A percentile compares a stretch with the other conserved stretches of the same genome.
phyloP scores from a whole-genome alignment of 495 filamentous ascomycete genomes.

The Articulospora tetracladia region DNA sequence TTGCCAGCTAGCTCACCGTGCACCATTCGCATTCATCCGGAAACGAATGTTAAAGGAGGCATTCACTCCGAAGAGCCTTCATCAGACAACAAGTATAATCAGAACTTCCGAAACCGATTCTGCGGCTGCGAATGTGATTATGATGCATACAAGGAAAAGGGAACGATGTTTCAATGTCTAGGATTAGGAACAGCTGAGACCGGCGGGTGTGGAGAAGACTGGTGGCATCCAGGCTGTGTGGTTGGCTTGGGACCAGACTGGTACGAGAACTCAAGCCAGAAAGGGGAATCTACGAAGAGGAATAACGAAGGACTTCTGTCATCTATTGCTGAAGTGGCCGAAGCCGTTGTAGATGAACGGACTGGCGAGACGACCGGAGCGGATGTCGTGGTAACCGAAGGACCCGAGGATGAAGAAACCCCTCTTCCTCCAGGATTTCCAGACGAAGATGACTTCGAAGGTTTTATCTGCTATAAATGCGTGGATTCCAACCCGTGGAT shows the following conservation, averaged over 20 bases:
- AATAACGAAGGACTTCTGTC: slow-evolving; percentile 20
- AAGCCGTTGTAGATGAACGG: slow-evolving; percentile 11
- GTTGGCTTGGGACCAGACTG: slow-evolving; percentile 68
- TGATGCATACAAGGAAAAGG: slow-evolving; percentile 78
- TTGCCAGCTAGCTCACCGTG: slow-evolving; percentile 68
- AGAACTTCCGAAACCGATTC: slow-evolving; percentile 91
- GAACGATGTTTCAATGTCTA: slow-evolving; percentile 99
- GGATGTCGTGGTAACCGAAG: slow-evolving; percentile 15
- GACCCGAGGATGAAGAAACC: slow-evolving; percentile 38
- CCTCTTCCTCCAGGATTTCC: slow-evolving; percentile 83
- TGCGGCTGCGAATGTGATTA: slow-evolving; percentile 89
- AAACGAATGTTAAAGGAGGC: slow-evolving; percentile 68
- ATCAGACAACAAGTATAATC: slow-evolving; percentile 80
- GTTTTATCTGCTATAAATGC: slow-evolving; percentile 93
- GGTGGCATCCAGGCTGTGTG: slow-evolving; percentile 96
- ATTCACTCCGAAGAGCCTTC: slow-evolving; percentile 71
- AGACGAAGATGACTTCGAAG: slow-evolving; percentile 79
- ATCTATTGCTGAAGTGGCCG: slow-evolving; percentile 23
- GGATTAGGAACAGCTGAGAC: slow-evolving; percentile 61
- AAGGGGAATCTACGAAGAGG: slow-evolving; percentile 25
- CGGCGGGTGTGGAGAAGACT: slow-evolving; percentile 95
- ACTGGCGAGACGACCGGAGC: neutral
- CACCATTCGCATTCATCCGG: slow-evolving; percentile 67
- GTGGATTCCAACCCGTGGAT: slow-evolving; percentile 88
- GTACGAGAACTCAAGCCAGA: slow-evolving; percentile 44